Evolutionary conservation across 495 filamentous ascomycete species (phyloP).

Genomic region (Chaetomium tenue): DNA sequence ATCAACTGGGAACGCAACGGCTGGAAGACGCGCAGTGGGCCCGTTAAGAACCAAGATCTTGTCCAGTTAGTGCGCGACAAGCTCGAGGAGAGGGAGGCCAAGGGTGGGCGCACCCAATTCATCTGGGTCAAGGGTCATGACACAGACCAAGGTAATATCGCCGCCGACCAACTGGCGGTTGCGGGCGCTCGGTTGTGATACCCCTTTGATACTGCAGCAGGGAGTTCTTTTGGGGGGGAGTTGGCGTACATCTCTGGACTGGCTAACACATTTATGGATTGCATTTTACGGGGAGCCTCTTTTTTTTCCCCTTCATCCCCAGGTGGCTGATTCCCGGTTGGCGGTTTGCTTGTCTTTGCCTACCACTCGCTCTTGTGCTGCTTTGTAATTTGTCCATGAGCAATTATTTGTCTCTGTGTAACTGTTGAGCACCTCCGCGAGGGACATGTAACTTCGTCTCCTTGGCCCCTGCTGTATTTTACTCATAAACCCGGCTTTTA

Average conservation of each 20-base stretch:
- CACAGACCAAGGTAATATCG: conserved; percentile 66
- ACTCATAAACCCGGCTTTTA: too few relatives aligned
- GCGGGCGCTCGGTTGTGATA: conserved; percentile 42
- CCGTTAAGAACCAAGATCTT: conserved; percentile 83
- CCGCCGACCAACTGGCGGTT: conserved; percentile 78
- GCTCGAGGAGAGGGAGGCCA: conserved; percentile 65
- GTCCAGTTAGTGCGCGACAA: conserved; percentile 67
- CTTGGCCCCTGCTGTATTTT: too few relatives aligned
- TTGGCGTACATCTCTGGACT: conserved; percentile 4
- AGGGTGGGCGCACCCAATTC: conserved; percentile 64
- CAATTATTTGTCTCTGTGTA: too few relatives aligned
- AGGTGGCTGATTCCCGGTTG: neutral
- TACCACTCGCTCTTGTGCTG: neutral
- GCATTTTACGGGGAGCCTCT: neutral
- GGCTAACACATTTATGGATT: neutral
- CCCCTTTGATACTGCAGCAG: conserved; percentile 14
- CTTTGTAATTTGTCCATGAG: too few relatives aligned
- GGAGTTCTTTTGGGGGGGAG: neutral
- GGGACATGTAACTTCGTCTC: too few relatives aligned
- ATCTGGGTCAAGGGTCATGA: conserved; percentile 86
- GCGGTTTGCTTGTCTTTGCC: neutral
- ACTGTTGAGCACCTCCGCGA: too few relatives aligned
- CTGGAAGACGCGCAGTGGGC: conserved; percentile 71
- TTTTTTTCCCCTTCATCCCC: neutral
- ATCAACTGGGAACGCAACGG: conserved; percentile 71